Conservation (phyloP, 768 basidiomycete genomes). For the Thelephora ganbajun region DNA sequence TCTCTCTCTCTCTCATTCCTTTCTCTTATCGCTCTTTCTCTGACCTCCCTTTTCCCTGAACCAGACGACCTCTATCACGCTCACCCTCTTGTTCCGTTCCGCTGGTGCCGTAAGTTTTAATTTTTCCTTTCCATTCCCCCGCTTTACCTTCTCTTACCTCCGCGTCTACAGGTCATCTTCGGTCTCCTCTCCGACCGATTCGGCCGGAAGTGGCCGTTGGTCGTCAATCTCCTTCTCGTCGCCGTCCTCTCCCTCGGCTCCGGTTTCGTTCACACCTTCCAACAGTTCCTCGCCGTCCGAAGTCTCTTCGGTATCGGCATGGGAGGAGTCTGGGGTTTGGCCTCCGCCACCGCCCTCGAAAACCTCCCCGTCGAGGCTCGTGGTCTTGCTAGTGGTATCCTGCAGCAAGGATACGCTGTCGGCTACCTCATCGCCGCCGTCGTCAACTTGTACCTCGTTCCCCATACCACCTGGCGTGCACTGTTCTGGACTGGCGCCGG, state of each 20-base stretch:
- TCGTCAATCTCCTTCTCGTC: conserved; percentile 60
- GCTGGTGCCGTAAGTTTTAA: conserved; percentile 41
- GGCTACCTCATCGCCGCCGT: conserved; percentile 79
- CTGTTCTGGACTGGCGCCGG: conserved; percentile 75
- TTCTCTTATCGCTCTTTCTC: not conserved
- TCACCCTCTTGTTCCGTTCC: conserved; percentile 86
- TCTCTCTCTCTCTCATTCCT: not conserved
- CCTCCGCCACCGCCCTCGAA: conserved; percentile 73
- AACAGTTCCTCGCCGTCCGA: conserved; percentile 69
- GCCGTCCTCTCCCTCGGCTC: conserved; percentile 62
- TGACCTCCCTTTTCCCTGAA: conserved; percentile 1
- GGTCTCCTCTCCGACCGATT: conserved; percentile 79
- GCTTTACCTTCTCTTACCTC: not conserved
- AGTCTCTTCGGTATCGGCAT: conserved; percentile 79
- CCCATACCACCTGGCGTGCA: conserved; percentile 42
- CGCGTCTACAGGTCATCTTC: conserved; percentile 38
- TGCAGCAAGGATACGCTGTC: conserved; percentile 83
- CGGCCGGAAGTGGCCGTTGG: conserved; percentile 89
- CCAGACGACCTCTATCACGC: conserved; percentile 71
- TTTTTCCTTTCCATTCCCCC: not conserved
- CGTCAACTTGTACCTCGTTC: conserved; percentile 58
- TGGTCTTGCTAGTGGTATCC: conserved; percentile 70
- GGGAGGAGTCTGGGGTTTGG: conserved; percentile 84
- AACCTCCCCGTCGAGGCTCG: conserved; percentile 79
- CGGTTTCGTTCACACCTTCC: conserved; percentile 67